Conservation (phyloP, 2,329 filamentous ascomycete species). For the Monilinia aucupariae region DNA sequence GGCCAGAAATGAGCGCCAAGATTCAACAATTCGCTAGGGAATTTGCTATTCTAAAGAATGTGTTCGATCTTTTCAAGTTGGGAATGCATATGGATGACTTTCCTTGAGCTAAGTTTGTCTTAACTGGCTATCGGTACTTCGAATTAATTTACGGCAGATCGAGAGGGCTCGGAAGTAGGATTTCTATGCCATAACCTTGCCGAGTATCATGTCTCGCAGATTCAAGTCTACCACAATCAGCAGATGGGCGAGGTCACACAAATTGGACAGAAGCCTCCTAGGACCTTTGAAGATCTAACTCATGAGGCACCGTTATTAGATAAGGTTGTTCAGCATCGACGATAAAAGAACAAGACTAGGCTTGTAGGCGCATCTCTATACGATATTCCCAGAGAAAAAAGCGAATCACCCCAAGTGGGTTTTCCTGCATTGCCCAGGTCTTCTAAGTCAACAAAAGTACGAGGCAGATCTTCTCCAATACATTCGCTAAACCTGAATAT, state of each 20-base stretch:
- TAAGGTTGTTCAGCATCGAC: conserved; percentile 35
- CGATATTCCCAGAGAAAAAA: conserved; percentile 27
- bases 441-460: conserved; percentile 40
- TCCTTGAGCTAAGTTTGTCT: conserved; percentile 40
- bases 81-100: conserved; percentile 40
- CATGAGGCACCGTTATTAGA: conserved; percentile 25
- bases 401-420: not conserved
- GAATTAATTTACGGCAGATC: conserved; percentile 38
- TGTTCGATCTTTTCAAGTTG: conserved; percentile 40
- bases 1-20: conserved; percentile 38
- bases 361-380: conserved; percentile 37
- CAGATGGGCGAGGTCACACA: conserved; percentile 24
- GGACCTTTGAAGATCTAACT: conserved; percentile 17
- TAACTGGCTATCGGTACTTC: conserved; percentile 34
- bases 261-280: conserved; percentile 9
- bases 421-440: not conserved
- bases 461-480: conserved; percentile 36
- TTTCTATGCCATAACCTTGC: conserved; percentile 43
- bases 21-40: conserved; percentile 37
- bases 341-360: conserved; percentile 43
- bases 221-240: conserved; percentile 34
- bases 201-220: conserved; percentile 36
- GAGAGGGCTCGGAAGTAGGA: conserved; percentile 39
- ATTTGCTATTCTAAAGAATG: conserved; percentile 37
- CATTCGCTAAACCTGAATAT: conserved; percentile 29